A percentile compares a stretch with the other conserved stretches of the same genome.
phyloP scores from a whole-genome alignment of 805 yeast species.

The Diddensiella transvaalensis region DNA sequence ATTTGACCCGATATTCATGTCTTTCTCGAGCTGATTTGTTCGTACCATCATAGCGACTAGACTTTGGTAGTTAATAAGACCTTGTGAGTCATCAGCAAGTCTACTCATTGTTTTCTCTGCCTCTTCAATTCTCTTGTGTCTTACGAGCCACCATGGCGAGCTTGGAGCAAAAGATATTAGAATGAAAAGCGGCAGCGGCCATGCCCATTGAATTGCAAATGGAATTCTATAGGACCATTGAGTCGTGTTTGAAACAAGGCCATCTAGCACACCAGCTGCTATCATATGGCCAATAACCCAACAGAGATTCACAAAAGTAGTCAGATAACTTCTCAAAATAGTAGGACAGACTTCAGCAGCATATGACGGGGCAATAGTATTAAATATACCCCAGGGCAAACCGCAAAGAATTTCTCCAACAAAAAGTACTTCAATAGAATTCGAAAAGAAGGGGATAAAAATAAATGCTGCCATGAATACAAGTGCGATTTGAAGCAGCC shows the following conservation, averaged over 20 bases:
- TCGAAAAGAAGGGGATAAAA: conserved; percentile 39
- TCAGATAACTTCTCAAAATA: conserved; percentile 45
- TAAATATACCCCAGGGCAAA: conserved; percentile 53
- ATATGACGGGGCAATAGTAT: conserved; percentile 47
- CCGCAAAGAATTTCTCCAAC: conserved; percentile 37
- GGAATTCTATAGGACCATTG: conserved; percentile 50
- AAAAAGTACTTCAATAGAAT: conserved; percentile 34
- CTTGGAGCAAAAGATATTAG: conserved; percentile 44
- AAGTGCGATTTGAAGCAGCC: conserved; percentile 36
- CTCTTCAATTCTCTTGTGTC: conserved; percentile 38
- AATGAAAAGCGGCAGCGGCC: conserved; percentile 49
- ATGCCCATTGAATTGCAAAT: conserved; percentile 59
- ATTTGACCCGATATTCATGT: conserved; percentile 6
- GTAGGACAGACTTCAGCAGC: conserved; percentile 55
- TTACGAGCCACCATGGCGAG: conserved; percentile 55
- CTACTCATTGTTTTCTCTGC: conserved; percentile 42
- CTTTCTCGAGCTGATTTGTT: conserved; percentile 31
- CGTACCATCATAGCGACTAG: conserved; percentile 27
- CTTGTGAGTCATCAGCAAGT: conserved; percentile 22
- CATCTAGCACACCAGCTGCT: conserved; percentile 49
- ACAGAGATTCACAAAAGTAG: conserved; percentile 49
- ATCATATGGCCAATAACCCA: conserved; percentile 58
- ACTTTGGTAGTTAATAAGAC: neutral
- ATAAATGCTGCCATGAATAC: conserved; percentile 16
- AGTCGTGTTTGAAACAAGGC: conserved; percentile 21